Base-by-base conservation (phyloP, 2,329 filamentous ascomycete genomes). In the Aspergillus quadrilineatus region DNA sequence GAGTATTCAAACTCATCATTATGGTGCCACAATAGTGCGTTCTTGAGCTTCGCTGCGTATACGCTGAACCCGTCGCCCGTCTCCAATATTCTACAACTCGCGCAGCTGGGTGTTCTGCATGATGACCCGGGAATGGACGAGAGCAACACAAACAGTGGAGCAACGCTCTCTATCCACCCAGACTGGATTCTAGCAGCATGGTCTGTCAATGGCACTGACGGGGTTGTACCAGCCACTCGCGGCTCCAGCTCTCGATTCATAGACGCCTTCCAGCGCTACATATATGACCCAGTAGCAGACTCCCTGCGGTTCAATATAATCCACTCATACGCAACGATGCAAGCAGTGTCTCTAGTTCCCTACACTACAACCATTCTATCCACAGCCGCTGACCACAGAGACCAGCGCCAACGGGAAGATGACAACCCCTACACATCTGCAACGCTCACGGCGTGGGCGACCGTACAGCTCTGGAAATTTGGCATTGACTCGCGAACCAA, bases 11-110 rank as follows among this genome's bases (percentile, higher is more conserved):
- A 48, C 45, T 12, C 29, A 4, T 29, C 17, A 9, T 10, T 48
- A n/a, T 48, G 45, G 45, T 48, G 45, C 45, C 29, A 48, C 45
- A 36, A 48, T n/a, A 48, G 14, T 3, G 45, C n/a, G 7, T 48
- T 36, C 29, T 29, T 48, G n/a, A 48, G 45, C 15, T 48, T 48
- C 14, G 45, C 45, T n/a, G 12, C 29, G 5, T 48, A 48, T 29
- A 29, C 45, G 0, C 29, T 48, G 26, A 22, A 34, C 2, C 45
- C 45, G n/a, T 48, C 45, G 0, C 45, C 45, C 3, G 45, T 48
- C 3, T 34, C 45, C 14, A 48, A 48, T n/a, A 14, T 36, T 1
- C 45, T 48, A 5, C 45, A 48, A 17, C 45, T 48, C 6, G 45
- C 17, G 9, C 45, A 48, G 29, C 45, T 48, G n/a, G 45, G 45